Evolutionary conservation across 495 filamentous ascomycete genomes (phyloP).

Genomic region (Penicillium verhagenii): DNA sequence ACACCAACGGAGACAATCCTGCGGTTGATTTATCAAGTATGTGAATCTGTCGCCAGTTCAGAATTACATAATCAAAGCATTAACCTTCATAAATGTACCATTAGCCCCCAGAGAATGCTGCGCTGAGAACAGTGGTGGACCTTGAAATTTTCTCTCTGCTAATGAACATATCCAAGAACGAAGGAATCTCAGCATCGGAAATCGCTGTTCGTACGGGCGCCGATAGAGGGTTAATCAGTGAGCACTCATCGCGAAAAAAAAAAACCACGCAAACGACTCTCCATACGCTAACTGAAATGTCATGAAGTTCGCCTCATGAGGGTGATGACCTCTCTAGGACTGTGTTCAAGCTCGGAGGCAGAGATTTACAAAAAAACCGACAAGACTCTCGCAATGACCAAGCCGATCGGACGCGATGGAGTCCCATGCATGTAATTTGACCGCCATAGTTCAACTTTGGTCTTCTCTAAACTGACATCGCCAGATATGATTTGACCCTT

Average conservation of each 20-base stretch:
- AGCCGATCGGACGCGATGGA: conserved; percentile 25
- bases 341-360: background rate
- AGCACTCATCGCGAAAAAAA: background rate
- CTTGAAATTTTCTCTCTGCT: conserved; percentile 9
- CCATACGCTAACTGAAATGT: background rate
- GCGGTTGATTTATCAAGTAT: conserved; percentile 14
- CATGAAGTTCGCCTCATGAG: conserved; percentile 10
- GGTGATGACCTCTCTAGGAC: conserved; percentile 8
- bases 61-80: background rate
- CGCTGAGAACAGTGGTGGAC: conserved; percentile 9
- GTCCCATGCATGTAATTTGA: conserved; percentile 15
- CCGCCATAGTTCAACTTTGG: background rate
- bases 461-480: conserved; percentile 3
- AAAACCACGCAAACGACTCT: background rate
- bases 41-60: background rate
- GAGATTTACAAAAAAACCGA: conserved; percentile 38
- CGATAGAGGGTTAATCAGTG: background rate
- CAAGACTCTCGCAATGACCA: conserved; percentile 34
- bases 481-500: conserved; percentile 14
- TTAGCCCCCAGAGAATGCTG: conserved; percentile 14
- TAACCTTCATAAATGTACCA: background rate
- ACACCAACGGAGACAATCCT: conserved; percentile 17
- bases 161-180: background rate
- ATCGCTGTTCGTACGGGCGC: background rate
- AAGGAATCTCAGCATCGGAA: background rate